Evolutionary conservation across 192 early-diverging fungal species (phyloP).

Genomic region (Linnemannia exigua): DNA sequence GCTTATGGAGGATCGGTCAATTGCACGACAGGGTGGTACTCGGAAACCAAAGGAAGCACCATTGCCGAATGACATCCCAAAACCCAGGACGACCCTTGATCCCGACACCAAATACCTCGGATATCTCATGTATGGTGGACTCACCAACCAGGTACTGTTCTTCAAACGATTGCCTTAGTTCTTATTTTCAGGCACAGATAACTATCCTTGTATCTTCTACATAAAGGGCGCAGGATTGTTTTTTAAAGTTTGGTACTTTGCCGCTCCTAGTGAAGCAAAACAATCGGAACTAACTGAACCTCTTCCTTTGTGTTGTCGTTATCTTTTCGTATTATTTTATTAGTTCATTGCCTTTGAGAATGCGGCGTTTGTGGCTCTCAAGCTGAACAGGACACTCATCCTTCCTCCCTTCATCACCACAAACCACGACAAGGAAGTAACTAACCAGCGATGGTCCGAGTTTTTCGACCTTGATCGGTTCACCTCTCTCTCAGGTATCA

Average conservation of each 20-base stretch:
- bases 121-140: slow-evolving; percentile 42
- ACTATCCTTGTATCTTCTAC: background rate
- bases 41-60: background rate
- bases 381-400: slow-evolving; percentile 46
- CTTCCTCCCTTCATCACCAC: slow-evolving; percentile 47
- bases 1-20: background rate
- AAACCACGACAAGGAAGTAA: slow-evolving; percentile 32
- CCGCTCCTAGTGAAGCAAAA: background rate
- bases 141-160: slow-evolving; percentile 44
- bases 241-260: slow-evolving; percentile 1
- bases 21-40: background rate
- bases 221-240: background rate
- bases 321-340: background rate
- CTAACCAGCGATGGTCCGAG: slow-evolving; percentile 50
- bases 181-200: background rate
- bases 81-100: slow-evolving; percentile 18
- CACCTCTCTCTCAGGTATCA: slow-evolving; percentile 12
- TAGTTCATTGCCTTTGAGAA: slow-evolving; percentile 52
- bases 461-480: slow-evolving; percentile 32
- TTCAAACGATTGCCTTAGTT: background rate
- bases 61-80: slow-evolving; percentile 6
- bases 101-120: slow-evolving; percentile 16
- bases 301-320: background rate
- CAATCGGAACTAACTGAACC: background rate
- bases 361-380: slow-evolving; percentile 37